phyloP scores from a whole-genome alignment of 2,329 filamentous ascomycete genomes.

The Epichloe scottii region DNA sequence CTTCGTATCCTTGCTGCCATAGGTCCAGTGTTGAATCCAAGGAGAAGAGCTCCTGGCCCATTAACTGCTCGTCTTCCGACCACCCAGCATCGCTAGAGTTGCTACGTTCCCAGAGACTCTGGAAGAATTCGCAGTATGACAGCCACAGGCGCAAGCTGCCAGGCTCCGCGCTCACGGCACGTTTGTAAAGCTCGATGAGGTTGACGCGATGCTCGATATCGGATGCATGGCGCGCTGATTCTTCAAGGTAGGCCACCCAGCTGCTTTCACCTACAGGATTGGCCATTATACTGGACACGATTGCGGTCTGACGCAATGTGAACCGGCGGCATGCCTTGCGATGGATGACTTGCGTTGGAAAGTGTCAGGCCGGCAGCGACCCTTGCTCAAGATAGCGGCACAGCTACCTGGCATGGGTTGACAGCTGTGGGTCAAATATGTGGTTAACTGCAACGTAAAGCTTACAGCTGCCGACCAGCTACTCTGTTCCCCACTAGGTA shows the following conservation, averaged over 20 bases:
- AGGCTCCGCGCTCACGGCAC: slow-evolving; percentile 58
- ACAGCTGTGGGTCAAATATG: too few species aligned
- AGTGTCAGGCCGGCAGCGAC: too few species aligned
- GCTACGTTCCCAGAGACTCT: slow-evolving; percentile 54
- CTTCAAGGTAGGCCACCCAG: slow-evolving; percentile 67
- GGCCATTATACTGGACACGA: slow-evolving; percentile 26
- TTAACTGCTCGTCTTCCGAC: slow-evolving; percentile 54
- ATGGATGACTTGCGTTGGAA: neutral
- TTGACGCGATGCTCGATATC: slow-evolving; percentile 55
- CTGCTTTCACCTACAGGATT: slow-evolving; percentile 60
- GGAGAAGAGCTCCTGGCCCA: slow-evolving; percentile 61
- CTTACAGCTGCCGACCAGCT: too few species aligned
- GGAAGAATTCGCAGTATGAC: slow-evolving; percentile 67
- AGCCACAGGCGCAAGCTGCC: slow-evolving; percentile 64
- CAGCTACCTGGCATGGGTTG: neutral
- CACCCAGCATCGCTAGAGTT: slow-evolving; percentile 41
- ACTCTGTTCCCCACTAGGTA: too few species aligned
- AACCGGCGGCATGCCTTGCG: neutral
- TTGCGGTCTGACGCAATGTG: neutral
- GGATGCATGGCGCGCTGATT: slow-evolving; percentile 48
- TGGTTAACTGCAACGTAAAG: too few species aligned
- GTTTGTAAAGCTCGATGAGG: slow-evolving; percentile 60
- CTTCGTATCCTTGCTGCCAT: slow-evolving; percentile 59
- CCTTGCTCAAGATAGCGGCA: neutral
- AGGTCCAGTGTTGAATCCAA: slow-evolving; percentile 53